These are phyloP conservation scores for Aureobasidium musti DNA, from an alignment of 2,329 filamentous ascomycete genomes.

Conservation along the genomic window DNA sequence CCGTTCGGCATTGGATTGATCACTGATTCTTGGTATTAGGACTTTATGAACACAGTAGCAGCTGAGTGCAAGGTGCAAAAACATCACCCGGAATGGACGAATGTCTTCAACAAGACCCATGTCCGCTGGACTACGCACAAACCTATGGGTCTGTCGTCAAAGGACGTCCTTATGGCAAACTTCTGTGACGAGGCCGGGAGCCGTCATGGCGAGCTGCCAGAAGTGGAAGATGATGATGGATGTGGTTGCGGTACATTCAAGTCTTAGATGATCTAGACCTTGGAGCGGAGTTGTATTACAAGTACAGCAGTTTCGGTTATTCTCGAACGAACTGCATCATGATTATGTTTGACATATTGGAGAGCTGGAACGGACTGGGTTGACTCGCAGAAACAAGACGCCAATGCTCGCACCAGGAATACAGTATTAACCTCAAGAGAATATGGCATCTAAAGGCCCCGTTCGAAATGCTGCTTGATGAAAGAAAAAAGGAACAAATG, in stretches of 20 bases:
- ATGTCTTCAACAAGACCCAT: constrained; percentile 70
- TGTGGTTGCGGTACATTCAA: constrained; percentile 34
- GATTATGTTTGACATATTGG: neutral
- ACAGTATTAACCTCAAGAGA: constrained; percentile 26
- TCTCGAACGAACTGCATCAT: neutral
- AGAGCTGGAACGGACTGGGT: constrained; percentile 1
- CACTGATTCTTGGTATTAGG: constrained; percentile 47
- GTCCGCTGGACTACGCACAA: constrained; percentile 74
- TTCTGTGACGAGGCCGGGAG: constrained; percentile 58
- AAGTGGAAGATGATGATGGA: constrained; percentile 4
- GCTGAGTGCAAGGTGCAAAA: constrained; percentile 67
- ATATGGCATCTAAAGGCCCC: constrained; percentile 10
- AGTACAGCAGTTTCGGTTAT: neutral
- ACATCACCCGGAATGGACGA: constrained; percentile 77
- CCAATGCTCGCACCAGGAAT: constrained; percentile 15
- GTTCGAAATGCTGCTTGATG: constrained; percentile 25
- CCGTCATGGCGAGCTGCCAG: constrained; percentile 35
- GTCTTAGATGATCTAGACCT: neutral
- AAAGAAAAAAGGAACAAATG: constrained; percentile 15
- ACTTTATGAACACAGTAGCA: constrained; percentile 73
- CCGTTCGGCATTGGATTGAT: neutral
- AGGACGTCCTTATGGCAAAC: constrained; percentile 63
- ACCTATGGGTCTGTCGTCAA: constrained; percentile 64
- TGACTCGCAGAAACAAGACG: constrained; percentile 18
- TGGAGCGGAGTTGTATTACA: constrained; percentile 8